phyloP scores from a whole-genome alignment of 1,284 basidiomycete species.

The Singerocomus rubriflavus region DNA sequence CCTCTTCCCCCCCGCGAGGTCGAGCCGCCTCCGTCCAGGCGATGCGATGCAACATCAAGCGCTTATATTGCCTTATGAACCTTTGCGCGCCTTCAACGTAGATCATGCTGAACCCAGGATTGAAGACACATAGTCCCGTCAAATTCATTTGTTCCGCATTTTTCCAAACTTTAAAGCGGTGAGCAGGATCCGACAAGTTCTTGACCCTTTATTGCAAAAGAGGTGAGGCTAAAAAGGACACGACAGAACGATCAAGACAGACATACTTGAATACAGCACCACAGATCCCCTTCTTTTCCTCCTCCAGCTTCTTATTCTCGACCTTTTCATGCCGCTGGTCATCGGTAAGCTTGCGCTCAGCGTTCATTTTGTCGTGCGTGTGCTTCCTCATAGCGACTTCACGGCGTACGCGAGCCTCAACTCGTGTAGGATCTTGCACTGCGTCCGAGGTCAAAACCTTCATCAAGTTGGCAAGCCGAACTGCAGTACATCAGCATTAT shows the following conservation, averaged over 20 bases:
- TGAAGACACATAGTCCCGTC: conserved; percentile 87
- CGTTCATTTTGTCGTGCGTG: conserved; percentile 90
- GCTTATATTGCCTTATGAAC: conserved; percentile 85
- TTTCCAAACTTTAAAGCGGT: conserved; percentile 95
- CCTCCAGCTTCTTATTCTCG: conserved; percentile 78
- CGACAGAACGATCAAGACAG: background rate
- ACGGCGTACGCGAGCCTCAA: conserved; percentile 90
- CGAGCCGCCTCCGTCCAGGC: conserved; percentile 93
- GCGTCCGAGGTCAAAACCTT: conserved; percentile 96
- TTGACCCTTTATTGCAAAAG: conserved; percentile 58
- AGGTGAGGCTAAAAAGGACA: conserved; percentile 1
- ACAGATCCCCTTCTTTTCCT: conserved; percentile 85
- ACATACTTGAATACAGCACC: conserved; percentile 89
- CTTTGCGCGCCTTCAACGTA: conserved; percentile 92
- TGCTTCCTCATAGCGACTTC: conserved; percentile 91
- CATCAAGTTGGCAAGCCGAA: conserved; percentile 95
- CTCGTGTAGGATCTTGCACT: conserved; percentile 94
- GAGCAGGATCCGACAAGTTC: conserved; percentile 86
- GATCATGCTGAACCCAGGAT: conserved; percentile 85
- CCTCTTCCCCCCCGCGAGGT: conserved; percentile 67
- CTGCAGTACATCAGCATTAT: conserved; percentile 40
- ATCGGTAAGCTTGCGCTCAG: conserved; percentile 86
- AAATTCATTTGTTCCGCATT: conserved; percentile 92
- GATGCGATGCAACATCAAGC: conserved; percentile 85
- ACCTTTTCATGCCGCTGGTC: conserved; percentile 87